Evolutionary conservation across 306 rosid species (phyloP).

Genomic region (Crotalaria pallida): DNA sequence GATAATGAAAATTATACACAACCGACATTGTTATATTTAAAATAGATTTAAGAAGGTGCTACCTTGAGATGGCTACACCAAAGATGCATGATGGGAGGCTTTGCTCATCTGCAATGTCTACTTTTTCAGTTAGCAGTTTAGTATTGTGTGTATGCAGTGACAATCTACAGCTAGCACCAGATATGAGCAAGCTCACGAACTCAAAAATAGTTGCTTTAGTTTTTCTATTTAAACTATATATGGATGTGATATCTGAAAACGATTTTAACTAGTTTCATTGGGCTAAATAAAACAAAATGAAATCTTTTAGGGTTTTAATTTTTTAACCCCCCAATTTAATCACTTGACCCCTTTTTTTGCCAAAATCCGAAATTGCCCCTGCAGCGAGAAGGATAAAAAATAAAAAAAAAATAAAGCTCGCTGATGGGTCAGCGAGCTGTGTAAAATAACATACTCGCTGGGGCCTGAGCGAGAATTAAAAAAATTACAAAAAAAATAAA

Average conservation of each 20-base stretch:
- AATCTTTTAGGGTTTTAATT: too few relatives aligned
- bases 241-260: background rate
- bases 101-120: background rate
- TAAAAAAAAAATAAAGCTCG: too few relatives aligned
- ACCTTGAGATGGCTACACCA: background rate
- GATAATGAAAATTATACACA: background rate
- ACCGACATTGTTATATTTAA: background rate
- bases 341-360: too few relatives aligned
- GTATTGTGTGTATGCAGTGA: background rate
- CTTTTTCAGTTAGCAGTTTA: background rate
- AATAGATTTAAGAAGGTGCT: too few relatives aligned
- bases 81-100: background rate
- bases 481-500: too few relatives aligned
- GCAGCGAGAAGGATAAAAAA: too few relatives aligned
- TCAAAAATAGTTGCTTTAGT: background rate
- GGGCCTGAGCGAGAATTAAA: too few relatives aligned
- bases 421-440: too few relatives aligned
- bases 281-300: too few relatives aligned
- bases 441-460: too few relatives aligned
- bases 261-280: background rate
- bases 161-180: background rate
- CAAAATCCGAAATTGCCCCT: too few relatives aligned
- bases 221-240: background rate
- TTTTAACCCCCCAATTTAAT: too few relatives aligned
- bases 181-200: background rate